Evolutionary conservation across 2,329 filamentous ascomycete genomes (phyloP).

Genomic region (Amauroascus verrucosus): DNA sequence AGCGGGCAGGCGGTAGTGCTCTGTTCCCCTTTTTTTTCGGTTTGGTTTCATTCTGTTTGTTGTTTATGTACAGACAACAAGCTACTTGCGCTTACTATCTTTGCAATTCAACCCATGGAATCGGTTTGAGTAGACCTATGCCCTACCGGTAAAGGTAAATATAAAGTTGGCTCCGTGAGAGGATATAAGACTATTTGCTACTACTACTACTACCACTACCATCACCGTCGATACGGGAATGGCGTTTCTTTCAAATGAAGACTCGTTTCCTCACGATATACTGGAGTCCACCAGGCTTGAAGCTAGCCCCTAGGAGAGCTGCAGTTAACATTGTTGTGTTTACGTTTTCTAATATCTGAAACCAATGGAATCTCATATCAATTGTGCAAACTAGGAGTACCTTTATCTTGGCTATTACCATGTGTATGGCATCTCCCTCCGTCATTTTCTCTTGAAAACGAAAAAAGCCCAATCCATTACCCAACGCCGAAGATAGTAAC

Average conservation of each 20-base stretch:
- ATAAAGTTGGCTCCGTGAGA: neutral
- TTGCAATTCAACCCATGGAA: too few relatives aligned
- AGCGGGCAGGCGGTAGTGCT: neutral
- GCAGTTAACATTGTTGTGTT: neutral
- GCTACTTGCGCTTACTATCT: neutral
- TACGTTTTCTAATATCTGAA: neutral
- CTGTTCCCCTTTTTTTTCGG: neutral
- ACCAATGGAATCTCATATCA: constrained; percentile 25
- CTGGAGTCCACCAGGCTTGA: neutral
- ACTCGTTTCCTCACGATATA: too few relatives aligned
- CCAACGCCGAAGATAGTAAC: neutral
- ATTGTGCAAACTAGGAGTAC: constrained; percentile 30
- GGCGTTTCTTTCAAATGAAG: too few relatives aligned
- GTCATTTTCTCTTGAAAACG: neutral
- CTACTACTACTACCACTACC: neutral
- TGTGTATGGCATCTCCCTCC: constrained; percentile 29
- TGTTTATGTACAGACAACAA: neutral
- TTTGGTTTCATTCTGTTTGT: neutral
- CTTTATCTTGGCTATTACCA: constrained; percentile 38
- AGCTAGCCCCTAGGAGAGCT: neutral
- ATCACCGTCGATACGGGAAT: neutral
- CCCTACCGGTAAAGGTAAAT: neutral
- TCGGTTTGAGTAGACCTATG: too few relatives aligned
- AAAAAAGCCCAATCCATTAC: neutral
- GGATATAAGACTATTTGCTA: neutral